phyloP scores from a whole-genome alignment of 768 basidiomycete genomes.

The Auricularia heimuer region DNA sequence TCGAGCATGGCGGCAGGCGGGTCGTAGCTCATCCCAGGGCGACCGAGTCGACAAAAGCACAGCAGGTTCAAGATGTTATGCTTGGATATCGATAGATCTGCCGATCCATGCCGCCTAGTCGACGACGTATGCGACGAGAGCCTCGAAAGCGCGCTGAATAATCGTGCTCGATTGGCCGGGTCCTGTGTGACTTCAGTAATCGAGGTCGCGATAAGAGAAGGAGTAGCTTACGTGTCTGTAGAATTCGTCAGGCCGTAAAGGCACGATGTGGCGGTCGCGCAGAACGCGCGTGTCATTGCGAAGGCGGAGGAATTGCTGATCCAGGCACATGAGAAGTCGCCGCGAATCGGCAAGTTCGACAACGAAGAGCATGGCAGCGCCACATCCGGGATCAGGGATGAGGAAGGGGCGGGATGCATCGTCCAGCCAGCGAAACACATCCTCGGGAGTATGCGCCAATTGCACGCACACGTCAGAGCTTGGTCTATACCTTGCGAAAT shows the following conservation, averaged over 20 bases:
- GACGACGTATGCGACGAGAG: too few relatives aligned
- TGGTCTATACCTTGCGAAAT: not conserved
- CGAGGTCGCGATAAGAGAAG: not conserved
- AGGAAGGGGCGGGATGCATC: not conserved
- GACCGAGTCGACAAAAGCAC: not conserved
- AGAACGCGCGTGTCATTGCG: not conserved
- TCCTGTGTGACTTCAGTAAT: not conserved
- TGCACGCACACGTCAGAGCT: not conserved
- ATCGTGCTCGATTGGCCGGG: not conserved
- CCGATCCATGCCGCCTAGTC: not conserved
- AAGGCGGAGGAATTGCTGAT: not conserved
- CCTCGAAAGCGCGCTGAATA: too few relatives aligned
- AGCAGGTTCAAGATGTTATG: not conserved
- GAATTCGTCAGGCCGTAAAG: not conserved
- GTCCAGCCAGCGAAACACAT: not conserved
- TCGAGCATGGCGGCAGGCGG: not conserved
- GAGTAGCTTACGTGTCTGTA: not conserved
- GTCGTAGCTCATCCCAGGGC: not conserved
- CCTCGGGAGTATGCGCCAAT: not conserved
- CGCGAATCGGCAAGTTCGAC: not conserved
- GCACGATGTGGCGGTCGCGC: not conserved
- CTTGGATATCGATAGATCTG: not conserved
- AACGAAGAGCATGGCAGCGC: not conserved
- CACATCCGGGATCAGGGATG: not conserved
- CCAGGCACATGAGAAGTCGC: not conserved